Evolutionary conservation across 2,329 filamentous ascomycete genomes (phyloP).

Genomic region (Helotiales sp.): DNA sequence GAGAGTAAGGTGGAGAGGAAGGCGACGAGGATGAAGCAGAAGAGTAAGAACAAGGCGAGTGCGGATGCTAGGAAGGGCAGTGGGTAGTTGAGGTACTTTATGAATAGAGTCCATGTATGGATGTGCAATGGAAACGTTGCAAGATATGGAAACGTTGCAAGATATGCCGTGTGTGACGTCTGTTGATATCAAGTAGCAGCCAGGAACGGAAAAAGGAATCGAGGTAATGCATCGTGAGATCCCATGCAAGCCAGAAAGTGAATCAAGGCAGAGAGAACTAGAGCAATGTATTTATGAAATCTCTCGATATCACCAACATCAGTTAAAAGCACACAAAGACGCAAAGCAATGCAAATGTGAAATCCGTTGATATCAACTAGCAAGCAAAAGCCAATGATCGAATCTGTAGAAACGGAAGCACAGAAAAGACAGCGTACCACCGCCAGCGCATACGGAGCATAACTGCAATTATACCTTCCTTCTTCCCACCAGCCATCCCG

Average conservation of each 20-base stretch:
- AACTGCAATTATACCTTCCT: slow-evolving; percentile 33
- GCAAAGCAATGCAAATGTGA: slow-evolving; percentile 28
- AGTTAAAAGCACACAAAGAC: not conserved
- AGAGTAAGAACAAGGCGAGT: slow-evolving; percentile 61
- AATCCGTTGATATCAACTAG: slow-evolving; percentile 34
- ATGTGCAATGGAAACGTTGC: not conserved
- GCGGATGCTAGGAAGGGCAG: slow-evolving; percentile 42
- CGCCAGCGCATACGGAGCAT: slow-evolving; percentile 38
- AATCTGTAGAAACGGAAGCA: slow-evolving; percentile 8
- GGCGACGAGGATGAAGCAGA: slow-evolving; percentile 72
- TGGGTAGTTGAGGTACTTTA: slow-evolving; percentile 28
- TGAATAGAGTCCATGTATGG: not conserved
- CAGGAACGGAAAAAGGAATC: not conserved
- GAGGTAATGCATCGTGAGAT: not conserved
- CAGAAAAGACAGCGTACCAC: slow-evolving; percentile 35
- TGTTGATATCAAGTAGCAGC: slow-evolving; percentile 10
- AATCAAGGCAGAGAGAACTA: not conserved
- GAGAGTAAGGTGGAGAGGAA: slow-evolving; percentile 87
- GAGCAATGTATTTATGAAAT: not conserved
- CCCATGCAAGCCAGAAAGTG: no score
- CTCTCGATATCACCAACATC: not conserved
- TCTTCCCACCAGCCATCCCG: slow-evolving; percentile 16
- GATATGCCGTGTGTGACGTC: not conserved
- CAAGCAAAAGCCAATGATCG: slow-evolving; percentile 26
- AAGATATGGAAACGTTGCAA: no score